phyloP scores from a whole-genome alignment of 495 filamentous ascomycete species.

The Hyphodiscus hymeniophilus region DNA sequence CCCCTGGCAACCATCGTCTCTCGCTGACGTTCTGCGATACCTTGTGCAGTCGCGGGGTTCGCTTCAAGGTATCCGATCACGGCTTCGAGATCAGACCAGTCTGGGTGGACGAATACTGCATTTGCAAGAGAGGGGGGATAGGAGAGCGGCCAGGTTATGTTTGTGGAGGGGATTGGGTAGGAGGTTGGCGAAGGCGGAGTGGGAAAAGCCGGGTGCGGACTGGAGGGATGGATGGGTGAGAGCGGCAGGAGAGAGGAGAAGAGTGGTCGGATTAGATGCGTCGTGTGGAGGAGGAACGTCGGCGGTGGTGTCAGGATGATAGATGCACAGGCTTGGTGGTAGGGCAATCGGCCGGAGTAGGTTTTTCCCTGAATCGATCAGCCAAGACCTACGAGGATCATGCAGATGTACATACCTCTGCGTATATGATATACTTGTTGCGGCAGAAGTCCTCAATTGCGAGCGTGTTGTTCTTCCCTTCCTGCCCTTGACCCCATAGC shows the following conservation, averaged over 20 bases:
- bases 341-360: constrained; percentile 48
- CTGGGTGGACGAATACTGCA: constrained; percentile 41
- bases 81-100: constrained; percentile 42
- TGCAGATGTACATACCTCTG: constrained; percentile 31
- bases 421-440: constrained; percentile 47
- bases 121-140: constrained; percentile 36
- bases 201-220: neutral
- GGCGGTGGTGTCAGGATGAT: constrained; percentile 40
- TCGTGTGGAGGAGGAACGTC: constrained; percentile 41
- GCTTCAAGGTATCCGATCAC: constrained; percentile 35
- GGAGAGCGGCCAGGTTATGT: constrained; percentile 26
- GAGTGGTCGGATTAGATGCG: constrained; percentile 35
- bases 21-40: constrained; percentile 41
- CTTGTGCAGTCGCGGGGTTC: constrained; percentile 34
- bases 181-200: constrained; percentile 4
- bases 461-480: constrained; percentile 28
- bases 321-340: constrained; percentile 41
- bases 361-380: constrained; percentile 34
- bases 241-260: constrained; percentile 34
- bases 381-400: neutral
- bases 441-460: constrained; percentile 40
- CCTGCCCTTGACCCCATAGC: constrained; percentile 26
- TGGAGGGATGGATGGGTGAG: constrained; percentile 28
- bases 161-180: neutral
- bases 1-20: constrained; percentile 31